Evolutionary conservation across 2,329 filamentous ascomycete species (phyloP).

Genomic region (Cylindrodendrum hubeiense): DNA sequence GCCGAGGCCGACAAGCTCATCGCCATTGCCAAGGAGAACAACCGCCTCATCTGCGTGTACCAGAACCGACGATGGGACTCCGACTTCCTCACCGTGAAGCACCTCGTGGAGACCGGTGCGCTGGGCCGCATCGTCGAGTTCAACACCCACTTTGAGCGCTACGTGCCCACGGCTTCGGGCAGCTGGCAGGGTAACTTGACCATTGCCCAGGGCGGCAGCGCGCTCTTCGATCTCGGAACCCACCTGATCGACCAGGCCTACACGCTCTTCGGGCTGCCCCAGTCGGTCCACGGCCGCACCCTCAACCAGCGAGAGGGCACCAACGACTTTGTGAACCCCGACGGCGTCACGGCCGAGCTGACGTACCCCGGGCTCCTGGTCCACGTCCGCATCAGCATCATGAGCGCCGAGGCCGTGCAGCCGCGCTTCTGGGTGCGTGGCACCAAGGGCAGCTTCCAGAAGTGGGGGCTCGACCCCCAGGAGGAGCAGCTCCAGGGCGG

Average conservation of each 20-base stretch:
- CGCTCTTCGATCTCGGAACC: slow-evolving; percentile 80
- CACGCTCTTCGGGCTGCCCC: slow-evolving; percentile 76
- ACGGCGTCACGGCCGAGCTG: slow-evolving; percentile 73
- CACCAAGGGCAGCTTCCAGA: slow-evolving; percentile 80
- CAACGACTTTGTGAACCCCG: slow-evolving; percentile 62
- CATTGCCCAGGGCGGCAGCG: slow-evolving; percentile 73
- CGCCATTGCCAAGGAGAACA: slow-evolving; percentile 62
- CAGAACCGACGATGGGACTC: slow-evolving; percentile 84
- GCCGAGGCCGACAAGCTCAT: slow-evolving; percentile 76
- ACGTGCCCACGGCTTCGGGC: slow-evolving; percentile 69
- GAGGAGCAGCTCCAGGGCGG: slow-evolving; percentile 80
- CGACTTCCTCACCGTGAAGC: slow-evolving; percentile 78
- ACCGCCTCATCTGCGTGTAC: slow-evolving; percentile 74
- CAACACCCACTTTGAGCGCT: slow-evolving; percentile 84
- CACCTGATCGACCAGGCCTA: slow-evolving; percentile 84
- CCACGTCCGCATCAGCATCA: slow-evolving; percentile 76
- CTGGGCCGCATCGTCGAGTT: slow-evolving; percentile 83
- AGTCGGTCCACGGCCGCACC: slow-evolving; percentile 75
- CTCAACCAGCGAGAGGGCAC: slow-evolving; percentile 71
- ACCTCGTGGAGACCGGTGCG: slow-evolving; percentile 68
- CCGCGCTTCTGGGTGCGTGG: slow-evolving; percentile 83
- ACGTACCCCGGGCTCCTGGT: slow-evolving; percentile 76
- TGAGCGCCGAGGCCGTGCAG: slow-evolving; percentile 77
- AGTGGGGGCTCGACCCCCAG: slow-evolving; percentile 78
- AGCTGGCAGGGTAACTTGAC: slow-evolving; percentile 76